Evolutionary conservation across 2,329 filamentous ascomycete genomes (phyloP).

Genomic region (Plectosphaerella sp.): DNA sequence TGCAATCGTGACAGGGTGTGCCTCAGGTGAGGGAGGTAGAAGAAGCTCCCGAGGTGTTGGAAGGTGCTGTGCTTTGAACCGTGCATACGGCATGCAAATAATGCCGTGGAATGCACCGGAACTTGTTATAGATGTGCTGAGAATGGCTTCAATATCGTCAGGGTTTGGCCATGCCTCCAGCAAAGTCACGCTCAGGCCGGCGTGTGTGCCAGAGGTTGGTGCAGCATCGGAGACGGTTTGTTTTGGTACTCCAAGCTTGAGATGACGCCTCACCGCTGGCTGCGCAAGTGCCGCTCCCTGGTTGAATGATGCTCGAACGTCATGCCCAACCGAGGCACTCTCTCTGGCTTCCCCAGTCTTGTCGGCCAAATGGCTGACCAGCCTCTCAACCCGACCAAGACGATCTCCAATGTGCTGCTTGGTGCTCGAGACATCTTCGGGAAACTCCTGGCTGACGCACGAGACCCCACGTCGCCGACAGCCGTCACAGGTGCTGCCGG

Average conservation of each 20-base stretch:
- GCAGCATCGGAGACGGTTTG: too few species aligned
- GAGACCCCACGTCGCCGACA: slow-evolving; percentile 37
- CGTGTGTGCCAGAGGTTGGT: slow-evolving; percentile 4
- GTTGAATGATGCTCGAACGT: not conserved
- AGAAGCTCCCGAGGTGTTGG: slow-evolving; percentile 24
- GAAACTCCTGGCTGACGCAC: slow-evolving; percentile 45
- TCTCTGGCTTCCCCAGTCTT: not conserved
- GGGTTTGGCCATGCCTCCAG: slow-evolving; percentile 30
- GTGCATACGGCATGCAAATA: slow-evolving; percentile 26
- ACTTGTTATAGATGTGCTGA: slow-evolving; percentile 27
- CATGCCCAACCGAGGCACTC: slow-evolving; percentile 1
- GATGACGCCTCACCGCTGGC: too few species aligned
- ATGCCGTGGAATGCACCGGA: slow-evolving; percentile 25
- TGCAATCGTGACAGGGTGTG: slow-evolving; percentile 43
- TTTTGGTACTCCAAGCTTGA: too few species aligned
- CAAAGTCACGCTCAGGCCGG: slow-evolving; percentile 24
- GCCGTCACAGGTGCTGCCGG: slow-evolving; percentile 35
- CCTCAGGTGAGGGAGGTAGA: slow-evolving; percentile 13
- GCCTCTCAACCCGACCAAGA: slow-evolving; percentile 38
- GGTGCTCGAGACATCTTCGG: slow-evolving; percentile 31
- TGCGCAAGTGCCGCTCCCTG: too few species aligned
- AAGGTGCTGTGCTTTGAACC: slow-evolving; percentile 9
- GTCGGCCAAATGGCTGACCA: slow-evolving; percentile 34
- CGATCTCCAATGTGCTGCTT: slow-evolving; percentile 31
- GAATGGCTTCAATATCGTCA: slow-evolving; percentile 31